phyloP scores from a whole-genome alignment of 2,329 filamentous ascomycete genomes.

The Dothideomycetidae sp. region DNA sequence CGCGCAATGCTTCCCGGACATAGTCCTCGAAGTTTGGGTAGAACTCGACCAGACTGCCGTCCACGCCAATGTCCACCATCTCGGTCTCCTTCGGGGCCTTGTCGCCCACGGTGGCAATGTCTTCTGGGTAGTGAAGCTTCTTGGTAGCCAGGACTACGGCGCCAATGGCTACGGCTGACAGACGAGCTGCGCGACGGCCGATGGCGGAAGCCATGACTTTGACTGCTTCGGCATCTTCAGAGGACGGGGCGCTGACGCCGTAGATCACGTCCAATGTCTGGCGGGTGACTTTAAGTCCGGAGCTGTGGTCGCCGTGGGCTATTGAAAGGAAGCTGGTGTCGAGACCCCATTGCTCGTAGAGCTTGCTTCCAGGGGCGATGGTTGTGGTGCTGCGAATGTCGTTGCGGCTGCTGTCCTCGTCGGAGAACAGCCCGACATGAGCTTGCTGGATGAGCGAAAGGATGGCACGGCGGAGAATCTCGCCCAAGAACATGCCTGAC shows the following conservation, averaged over 20 bases:
- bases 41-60: slow-evolving; percentile 88
- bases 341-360: slow-evolving; percentile 74
- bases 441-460: slow-evolving; percentile 57
- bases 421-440: slow-evolving; percentile 56
- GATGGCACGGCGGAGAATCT: slow-evolving; percentile 71
- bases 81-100: slow-evolving; percentile 39
- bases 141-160: slow-evolving; percentile 72
- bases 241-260: slow-evolving; percentile 58
- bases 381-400: slow-evolving; percentile 53
- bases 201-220: slow-evolving; percentile 72
- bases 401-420: slow-evolving; percentile 58
- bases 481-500: slow-evolving; percentile 94
- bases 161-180: slow-evolving; percentile 76
- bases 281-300: slow-evolving; percentile 57
- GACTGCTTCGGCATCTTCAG: slow-evolving; percentile 78
- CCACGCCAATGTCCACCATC: slow-evolving; percentile 81
- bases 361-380: slow-evolving; percentile 48
- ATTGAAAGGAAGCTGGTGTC: slow-evolving; percentile 84
- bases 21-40: slow-evolving; percentile 86
- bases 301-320: slow-evolving; percentile 64
- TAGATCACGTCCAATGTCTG: slow-evolving; percentile 65
- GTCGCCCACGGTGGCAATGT: slow-evolving; percentile 20
- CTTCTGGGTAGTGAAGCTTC: slow-evolving; percentile 39
- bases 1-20: slow-evolving; percentile 67
- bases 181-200: slow-evolving; percentile 72